These are phyloP conservation scores for Suillus subaureus DNA, from an alignment of 768 basidiomycete species.

Conservation along the genomic window DNA sequence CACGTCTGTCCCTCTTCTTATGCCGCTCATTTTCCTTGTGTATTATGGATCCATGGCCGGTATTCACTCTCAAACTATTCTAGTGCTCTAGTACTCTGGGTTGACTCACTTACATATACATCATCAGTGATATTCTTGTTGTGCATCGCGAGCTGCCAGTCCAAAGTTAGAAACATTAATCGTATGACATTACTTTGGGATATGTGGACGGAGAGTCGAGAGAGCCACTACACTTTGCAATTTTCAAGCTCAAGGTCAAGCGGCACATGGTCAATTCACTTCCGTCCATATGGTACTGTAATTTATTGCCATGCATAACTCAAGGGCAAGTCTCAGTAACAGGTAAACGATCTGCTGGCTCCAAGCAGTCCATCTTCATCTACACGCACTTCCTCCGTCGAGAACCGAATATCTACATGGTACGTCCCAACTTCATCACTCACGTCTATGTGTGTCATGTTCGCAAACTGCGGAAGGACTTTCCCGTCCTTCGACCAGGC, in stretches of 20 bases:
- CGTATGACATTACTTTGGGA: not conserved
- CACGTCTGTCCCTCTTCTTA: conserved; percentile 2
- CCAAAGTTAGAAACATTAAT: not conserved
- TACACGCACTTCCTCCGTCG: conserved; percentile 57
- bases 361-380: conserved; percentile 42
- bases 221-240: not conserved
- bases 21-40: conserved; percentile 13
- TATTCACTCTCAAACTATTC: conserved; percentile 12
- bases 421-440: conserved; percentile 43
- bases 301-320: not conserved
- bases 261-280: not conserved
- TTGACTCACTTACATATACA: conserved; percentile 9
- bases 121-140: conserved; percentile 15
- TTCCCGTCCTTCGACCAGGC: conserved; percentile 55
- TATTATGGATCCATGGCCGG: conserved; percentile 12
- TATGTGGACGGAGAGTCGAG: not conserved
- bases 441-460: conserved; percentile 52
- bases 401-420: conserved; percentile 48
- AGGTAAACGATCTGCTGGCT: conserved; percentile 23
- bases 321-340: conserved; percentile 5
- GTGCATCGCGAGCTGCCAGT: not conserved
- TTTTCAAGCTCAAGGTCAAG: not conserved
- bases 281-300: conserved; percentile 7
- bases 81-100: conserved; percentile 5
- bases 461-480: conserved; percentile 46